These are phyloP conservation scores for Coffea humblotiana DNA, from an alignment of 305 asterid genomes.

Conservation along the genomic window DNA sequence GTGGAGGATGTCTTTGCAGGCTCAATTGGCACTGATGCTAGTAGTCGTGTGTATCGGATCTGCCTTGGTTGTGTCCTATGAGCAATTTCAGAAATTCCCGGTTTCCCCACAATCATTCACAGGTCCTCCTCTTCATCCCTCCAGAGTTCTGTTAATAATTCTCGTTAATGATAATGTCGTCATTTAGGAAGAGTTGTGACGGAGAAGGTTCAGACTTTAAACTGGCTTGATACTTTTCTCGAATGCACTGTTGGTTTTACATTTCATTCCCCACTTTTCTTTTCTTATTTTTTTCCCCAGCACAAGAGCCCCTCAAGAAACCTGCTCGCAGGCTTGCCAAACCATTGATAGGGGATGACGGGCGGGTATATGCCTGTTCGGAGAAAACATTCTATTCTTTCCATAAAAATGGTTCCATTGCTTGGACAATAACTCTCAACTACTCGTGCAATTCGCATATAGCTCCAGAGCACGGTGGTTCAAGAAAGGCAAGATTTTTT, in stretches of 20 bases:
- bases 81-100: constrained; percentile 24
- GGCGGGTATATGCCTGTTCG: constrained; percentile 65
- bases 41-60: constrained; percentile 24
- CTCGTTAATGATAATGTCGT: not conserved
- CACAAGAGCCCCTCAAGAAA: constrained; percentile 35
- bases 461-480: constrained; percentile 73
- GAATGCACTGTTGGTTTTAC: not conserved
- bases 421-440: constrained; percentile 62
- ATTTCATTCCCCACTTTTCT: too few species aligned
- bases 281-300: constrained; percentile 31
- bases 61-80: constrained; percentile 19
- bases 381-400: constrained; percentile 57
- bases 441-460: constrained; percentile 54
- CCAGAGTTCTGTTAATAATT: too few species aligned
- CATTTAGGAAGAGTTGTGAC: not conserved
- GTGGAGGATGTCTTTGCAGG: constrained; percentile 16
- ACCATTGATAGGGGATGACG: constrained; percentile 75
- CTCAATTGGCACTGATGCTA: constrained; percentile 17
- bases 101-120: constrained; percentile 27
- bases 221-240: not conserved
- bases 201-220: not conserved
- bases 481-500: constrained; percentile 55
- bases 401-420: constrained; percentile 71
- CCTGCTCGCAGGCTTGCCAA: constrained; percentile 39
- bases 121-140: constrained; percentile 22